These are phyloP conservation scores for Tothia fuscella DNA, from an alignment of 2,329 filamentous ascomycete genomes.

Conservation along the genomic window DNA sequence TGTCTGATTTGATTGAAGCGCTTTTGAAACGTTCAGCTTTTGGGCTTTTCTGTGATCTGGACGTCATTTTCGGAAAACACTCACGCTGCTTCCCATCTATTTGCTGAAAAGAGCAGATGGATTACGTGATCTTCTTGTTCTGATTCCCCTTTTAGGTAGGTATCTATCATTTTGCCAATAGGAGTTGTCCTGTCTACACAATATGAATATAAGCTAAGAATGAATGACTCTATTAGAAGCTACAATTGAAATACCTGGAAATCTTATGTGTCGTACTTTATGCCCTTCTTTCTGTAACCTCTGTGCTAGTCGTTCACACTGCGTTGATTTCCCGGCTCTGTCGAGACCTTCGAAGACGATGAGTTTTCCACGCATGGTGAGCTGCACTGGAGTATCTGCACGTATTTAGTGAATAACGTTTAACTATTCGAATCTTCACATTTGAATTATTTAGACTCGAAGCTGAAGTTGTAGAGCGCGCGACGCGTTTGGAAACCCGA, in stretches of 20 bases:
- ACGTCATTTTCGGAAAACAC: conserved; percentile 12
- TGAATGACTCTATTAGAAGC: neutral
- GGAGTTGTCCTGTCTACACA: conserved; percentile 62
- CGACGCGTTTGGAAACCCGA: too few species aligned
- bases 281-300: conserved; percentile 39
- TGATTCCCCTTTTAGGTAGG: conserved; percentile 60
- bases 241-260: conserved; percentile 43
- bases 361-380: conserved; percentile 49
- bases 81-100: conserved; percentile 63
- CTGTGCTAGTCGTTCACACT: conserved; percentile 57
- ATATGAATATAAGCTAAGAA: conserved; percentile 1
- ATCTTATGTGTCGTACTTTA: conserved; percentile 47
- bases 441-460: too few species aligned
- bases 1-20: conserved; percentile 25
- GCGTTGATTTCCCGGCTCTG: conserved; percentile 83
- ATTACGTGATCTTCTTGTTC: conserved; percentile 80
- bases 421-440: too few species aligned
- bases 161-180: conserved; percentile 78
- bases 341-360: conserved; percentile 84
- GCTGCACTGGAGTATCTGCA: too few species aligned
- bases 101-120: conserved; percentile 81
- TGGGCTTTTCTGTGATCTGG: conserved; percentile 4
- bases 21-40: too few species aligned
- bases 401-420: too few species aligned
- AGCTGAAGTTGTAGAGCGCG: too few species aligned